These are phyloP conservation scores for Pseudonitzschia pungens DNA, from an alignment of 108 stramenopile genomes.

Conservation along the genomic window DNA sequence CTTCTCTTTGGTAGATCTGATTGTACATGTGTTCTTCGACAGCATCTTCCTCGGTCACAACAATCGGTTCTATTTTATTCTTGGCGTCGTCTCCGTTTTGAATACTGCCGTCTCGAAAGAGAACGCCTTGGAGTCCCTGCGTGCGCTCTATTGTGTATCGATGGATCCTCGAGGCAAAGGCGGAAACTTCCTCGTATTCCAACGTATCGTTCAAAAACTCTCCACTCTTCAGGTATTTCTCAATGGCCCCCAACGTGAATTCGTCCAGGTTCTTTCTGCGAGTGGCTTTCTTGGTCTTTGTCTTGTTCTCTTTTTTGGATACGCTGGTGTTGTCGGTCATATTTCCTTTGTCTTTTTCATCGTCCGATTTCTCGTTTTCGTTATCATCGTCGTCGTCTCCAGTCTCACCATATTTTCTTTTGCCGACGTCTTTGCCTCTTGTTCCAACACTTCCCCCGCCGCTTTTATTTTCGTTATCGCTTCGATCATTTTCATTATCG, in stretches of 20 bases:
- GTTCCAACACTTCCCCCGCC: neutral
- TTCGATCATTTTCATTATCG: neutral
- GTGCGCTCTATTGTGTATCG: constrained; percentile 22
- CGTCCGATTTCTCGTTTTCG: neutral
- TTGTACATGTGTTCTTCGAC: constrained; percentile 18
- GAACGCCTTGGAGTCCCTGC: constrained; percentile 11
- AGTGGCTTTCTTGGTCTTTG: neutral
- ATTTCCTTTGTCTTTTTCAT: neutral
- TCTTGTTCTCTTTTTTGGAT: neutral
- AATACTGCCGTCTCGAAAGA: neutral
- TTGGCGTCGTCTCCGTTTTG: constrained; percentile 5
- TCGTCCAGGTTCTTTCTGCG: constrained; percentile 10
- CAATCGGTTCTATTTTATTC: neutral
- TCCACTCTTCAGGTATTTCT: constrained; percentile 16
- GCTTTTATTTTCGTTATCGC: neutral
- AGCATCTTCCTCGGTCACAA: neutral
- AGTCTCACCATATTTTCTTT: neutral
- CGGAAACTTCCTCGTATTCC: constrained; percentile 17
- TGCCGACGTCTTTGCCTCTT: neutral
- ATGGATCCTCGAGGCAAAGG: constrained; percentile 9
- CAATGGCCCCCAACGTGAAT: neutral
- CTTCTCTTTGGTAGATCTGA: constrained; percentile 30
- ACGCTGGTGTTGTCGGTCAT: neutral
- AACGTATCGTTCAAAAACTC: constrained; percentile 1
- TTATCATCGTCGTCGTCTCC: constrained; percentile 3